These are phyloP conservation scores for Striga asiatica DNA, from an alignment of 257 asterid genomes.

Conservation along the genomic window DNA sequence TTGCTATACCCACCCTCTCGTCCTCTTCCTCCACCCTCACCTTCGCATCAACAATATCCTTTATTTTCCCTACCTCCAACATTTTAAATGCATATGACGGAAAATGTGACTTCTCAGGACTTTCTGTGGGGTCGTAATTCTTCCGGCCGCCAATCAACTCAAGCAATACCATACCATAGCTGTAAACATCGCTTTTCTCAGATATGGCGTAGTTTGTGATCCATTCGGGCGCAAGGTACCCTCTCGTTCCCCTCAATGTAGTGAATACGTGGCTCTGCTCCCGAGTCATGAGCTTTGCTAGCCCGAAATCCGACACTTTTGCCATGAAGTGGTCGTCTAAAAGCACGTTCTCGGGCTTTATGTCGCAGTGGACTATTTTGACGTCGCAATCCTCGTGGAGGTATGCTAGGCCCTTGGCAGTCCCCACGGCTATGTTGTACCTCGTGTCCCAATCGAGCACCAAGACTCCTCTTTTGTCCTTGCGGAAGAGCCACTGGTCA, in stretches of 20 bases:
- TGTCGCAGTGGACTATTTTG: conserved; percentile 63
- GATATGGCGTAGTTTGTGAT: conserved; percentile 73
- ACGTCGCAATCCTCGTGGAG: conserved; percentile 62
- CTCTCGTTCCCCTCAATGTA: conserved; percentile 62
- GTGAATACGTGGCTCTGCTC: conserved; percentile 66
- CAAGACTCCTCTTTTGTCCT: conserved; percentile 31
- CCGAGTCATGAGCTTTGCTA: conserved; percentile 64
- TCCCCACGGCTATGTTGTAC: conserved; percentile 42
- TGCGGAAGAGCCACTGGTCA: conserved; percentile 60
- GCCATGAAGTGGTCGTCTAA: conserved; percentile 51
- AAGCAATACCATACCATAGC: conserved; percentile 71
- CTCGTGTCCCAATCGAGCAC: conserved; percentile 59
- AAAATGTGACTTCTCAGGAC: conserved; percentile 54
- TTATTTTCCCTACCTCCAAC: conserved; percentile 64
- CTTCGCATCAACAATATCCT: conserved; percentile 40
- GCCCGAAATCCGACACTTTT: conserved; percentile 65
- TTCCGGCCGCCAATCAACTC: conserved; percentile 69
- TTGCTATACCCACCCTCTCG: conserved; percentile 39
- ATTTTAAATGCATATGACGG: conserved; percentile 56
- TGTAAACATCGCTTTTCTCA: conserved; percentile 70
- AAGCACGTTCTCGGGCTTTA: conserved; percentile 65
- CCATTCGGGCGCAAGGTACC: conserved; percentile 86
- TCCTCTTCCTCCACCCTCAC: conserved; percentile 38
- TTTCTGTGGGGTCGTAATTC: conserved; percentile 41
- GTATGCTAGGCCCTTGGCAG: conserved; percentile 68